Conservation (phyloP, 1,284 basidiomycete genomes). For the Pseudozyma sp. region DNA sequence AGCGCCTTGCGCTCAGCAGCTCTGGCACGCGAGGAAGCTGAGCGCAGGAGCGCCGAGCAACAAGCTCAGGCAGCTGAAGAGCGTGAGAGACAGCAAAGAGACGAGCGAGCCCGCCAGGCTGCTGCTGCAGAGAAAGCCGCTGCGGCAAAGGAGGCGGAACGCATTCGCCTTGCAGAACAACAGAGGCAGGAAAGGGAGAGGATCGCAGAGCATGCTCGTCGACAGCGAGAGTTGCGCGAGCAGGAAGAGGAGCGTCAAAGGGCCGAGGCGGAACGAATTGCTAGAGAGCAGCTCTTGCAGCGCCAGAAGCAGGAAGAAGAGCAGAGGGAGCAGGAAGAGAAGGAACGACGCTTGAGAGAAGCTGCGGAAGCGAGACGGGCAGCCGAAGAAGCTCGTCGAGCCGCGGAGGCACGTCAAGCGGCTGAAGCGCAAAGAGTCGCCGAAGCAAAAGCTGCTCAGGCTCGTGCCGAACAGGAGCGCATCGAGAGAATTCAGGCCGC, state of each 20-base stretch:
- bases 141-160: slow-evolving; percentile 12
- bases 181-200: slow-evolving; percentile 39
- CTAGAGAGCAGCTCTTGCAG: slow-evolving; percentile 10
- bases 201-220: slow-evolving; percentile 28
- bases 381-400: not conserved
- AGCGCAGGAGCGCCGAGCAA: slow-evolving; percentile 34
- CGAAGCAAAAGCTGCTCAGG: not conserved
- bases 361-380: slow-evolving; percentile 8
- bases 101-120: slow-evolving; percentile 27
- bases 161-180: slow-evolving; percentile 20
- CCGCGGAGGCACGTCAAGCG: slow-evolving; percentile 11
- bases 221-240: slow-evolving; percentile 30
- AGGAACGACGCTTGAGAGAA: slow-evolving; percentile 20
- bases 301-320: slow-evolving; percentile 14
- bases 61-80: slow-evolving; percentile 37
- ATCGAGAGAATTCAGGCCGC: slow-evolving; percentile 23
- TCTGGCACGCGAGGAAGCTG: slow-evolving; percentile 41
- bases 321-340: slow-evolving; percentile 21
- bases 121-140: slow-evolving; percentile 32
- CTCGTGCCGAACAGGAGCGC: slow-evolving; percentile 2
- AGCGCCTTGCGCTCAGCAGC: slow-evolving; percentile 49
- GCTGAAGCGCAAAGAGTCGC: slow-evolving; percentile 1
- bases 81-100: slow-evolving; percentile 17
- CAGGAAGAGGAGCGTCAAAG: slow-evolving; percentile 33
- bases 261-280: slow-evolving; percentile 20